These are phyloP conservation scores for Cyberlindnera bimundalis DNA, from an alignment of 805 yeast species.

Conservation along the genomic window DNA sequence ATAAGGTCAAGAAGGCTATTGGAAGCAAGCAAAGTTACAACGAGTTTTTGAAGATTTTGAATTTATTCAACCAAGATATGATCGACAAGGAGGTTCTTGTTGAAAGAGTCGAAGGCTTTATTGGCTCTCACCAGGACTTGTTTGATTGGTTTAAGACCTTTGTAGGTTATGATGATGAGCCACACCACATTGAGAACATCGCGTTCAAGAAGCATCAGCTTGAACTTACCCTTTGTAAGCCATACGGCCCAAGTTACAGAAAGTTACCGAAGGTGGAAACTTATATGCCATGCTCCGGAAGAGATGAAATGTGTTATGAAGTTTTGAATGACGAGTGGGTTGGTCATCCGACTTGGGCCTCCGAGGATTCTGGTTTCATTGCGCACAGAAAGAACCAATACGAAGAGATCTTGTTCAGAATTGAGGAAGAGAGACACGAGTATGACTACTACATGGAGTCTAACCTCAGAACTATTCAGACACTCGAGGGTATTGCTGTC, in stretches of 20 bases:
- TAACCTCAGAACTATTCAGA: conserved; percentile 90
- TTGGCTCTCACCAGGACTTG: conserved; percentile 77
- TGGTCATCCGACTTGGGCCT: conserved; percentile 99
- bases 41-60: conserved; percentile 86
- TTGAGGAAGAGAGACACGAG: conserved; percentile 97
- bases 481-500: conserved; percentile 90
- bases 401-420: conserved; percentile 91
- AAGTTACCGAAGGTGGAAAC: conserved; percentile 91
- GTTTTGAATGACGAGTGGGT: conserved; percentile 99
- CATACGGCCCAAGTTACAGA: conserved; percentile 94
- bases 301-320: conserved; percentile 99
- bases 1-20: conserved; percentile 82
- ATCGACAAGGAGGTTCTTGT: conserved; percentile 80
- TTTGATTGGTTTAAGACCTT: conserved; percentile 89
- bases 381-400: conserved; percentile 99
- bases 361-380: conserved; percentile 97
- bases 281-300: conserved; percentile 95
- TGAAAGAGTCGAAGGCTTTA: conserved; percentile 77
- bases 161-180: conserved; percentile 84
- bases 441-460: conserved; percentile 96
- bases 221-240: conserved; percentile 85
- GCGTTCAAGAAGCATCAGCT: conserved; percentile 84
- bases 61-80: conserved; percentile 85
- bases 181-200: conserved; percentile 84
- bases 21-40: conserved; percentile 87